A percentile compares a stretch with the other conserved stretches of the same genome.
phyloP scores from a whole-genome alignment of 2,329 filamentous ascomycete species.

The Sporothrix dimorphospora region DNA sequence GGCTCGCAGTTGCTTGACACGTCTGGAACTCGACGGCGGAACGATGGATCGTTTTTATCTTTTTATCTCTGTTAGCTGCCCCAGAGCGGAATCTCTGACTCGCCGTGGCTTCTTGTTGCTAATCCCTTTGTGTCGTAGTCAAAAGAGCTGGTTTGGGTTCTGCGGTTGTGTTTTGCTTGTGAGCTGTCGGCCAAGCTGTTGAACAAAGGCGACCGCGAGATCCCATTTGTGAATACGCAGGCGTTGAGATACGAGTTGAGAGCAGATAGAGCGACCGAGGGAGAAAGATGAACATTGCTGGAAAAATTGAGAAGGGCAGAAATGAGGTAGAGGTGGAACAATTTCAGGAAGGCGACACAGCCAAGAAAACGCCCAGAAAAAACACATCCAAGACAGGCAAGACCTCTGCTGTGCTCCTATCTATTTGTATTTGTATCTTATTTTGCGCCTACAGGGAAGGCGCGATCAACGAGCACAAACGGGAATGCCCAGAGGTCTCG shows the following conservation, averaged over 20 bases:
- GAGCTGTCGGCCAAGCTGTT: conserved; percentile 4
- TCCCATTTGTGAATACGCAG: neutral
- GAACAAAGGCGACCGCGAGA: neutral
- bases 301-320: neutral
- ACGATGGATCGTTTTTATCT: neutral
- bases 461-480: conserved; percentile 16
- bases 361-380: conserved; percentile 24
- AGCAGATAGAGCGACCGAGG: neutral
- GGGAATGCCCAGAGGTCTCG: conserved; percentile 24
- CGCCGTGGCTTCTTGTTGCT: conserved; percentile 2
- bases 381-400: conserved; percentile 19
- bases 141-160: neutral
- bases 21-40: neutral
- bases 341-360: conserved; percentile 16
- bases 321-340: conserved; percentile 11
- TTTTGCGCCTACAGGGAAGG: neutral
- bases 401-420: neutral
- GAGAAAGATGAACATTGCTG: neutral
- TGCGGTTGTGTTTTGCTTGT: conserved; percentile 2
- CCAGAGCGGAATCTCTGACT: neutral
- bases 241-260: neutral
- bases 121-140: conserved; percentile 15
- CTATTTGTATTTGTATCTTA: neutral
- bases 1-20: neutral
- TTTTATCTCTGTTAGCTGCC: neutral